Evolutionary conservation across 345 rosid genomes (phyloP), one percentile per base, ranked within the genome.

Genomic region (Eucalyptus polybractea): DNA sequence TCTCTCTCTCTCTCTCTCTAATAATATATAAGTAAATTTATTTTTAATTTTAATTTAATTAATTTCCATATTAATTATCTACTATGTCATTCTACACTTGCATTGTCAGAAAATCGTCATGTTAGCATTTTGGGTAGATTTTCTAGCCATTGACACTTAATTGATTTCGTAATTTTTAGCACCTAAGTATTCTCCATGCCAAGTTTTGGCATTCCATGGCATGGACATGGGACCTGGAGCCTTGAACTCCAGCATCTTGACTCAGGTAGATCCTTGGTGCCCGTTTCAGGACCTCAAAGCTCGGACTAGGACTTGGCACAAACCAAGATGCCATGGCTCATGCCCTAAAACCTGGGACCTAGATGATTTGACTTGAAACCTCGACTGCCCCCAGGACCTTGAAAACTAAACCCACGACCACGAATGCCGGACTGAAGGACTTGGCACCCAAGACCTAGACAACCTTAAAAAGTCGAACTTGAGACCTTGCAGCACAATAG

Each of bases 61-160:
- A 53, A 19, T 53, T 1, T 53, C 0, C 1, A 51, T 51, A 51
- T 17, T 51, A 7, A 51, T 51, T 51, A 51, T 51, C 10, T 53
- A 19, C 5, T n/a, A n/a, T n/a, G 2, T 53, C 2, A 0, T 53
- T 53, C 7, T 53, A 7, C 0, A 53, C 5, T 19, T 53, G 2
- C 0, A 0, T 19, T 0, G 0, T 1, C 0, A 0, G 0, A 53
- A 53, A 53, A 53, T 53, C 2, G 0, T 0, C 5, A 19, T 1
- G 2, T 19, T 0, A 7, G 0, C 0, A 19, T 53, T 53, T 53
- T 53, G 0, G 10, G 0, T 0, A 53, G 0, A 53, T 1, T 19
- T 53, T 19, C 0, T 53, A 0, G 1, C 1, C 0, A 0, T 19
- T 53, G 1, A 0, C 9, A 53, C 2, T 53, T 7, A 53, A 19